Evolutionary conservation across 306 rosid genomes (phyloP), one percentile per base, ranked within the genome.

Genomic region (Glycine soja): DNA sequence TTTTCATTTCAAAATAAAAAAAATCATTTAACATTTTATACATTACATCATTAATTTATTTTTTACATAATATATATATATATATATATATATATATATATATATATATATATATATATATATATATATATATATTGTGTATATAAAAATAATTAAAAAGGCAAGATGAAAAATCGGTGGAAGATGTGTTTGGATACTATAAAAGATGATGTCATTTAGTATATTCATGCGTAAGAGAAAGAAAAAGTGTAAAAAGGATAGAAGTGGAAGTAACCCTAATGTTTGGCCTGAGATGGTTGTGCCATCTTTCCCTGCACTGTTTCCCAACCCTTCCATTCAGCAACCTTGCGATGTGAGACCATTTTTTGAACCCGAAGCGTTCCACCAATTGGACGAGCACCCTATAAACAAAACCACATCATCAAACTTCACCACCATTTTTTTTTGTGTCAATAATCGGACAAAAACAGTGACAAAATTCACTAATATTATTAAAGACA

Each of bases 221-320:
- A 24, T 24, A 24, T 24, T 5, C 32, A 38, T 36, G 6, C 3
- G 73, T 32, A 12, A 5, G 38, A 8, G 11, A 63, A 51, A 50
- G 38, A 52, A 5, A 47, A 10, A 3, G 6, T 30, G 32, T n/a
- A 14, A 24, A 61, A 14, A 13, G 9, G 3, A 54, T 7, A 1
- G 62, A 76, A 82, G 46, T 30, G 4, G 15, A 40, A 40, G 15
- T 68, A 78, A 86, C 98, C 97, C 82, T 92, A 81, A 92, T 89
- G 80, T 92, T 86, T 3, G 95, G 93, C 47, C 89, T 79, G 19
- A 94, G 84, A 86, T 94, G 98, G 58, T 94, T 92, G 74, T 89
- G 85, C 98, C 98, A 94, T 85, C 98, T 88, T 84, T 91, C 97
- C 62, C 98, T 86, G 32, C 98, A 94, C 72, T 94, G 95, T 85